phyloP scores from a whole-genome alignment of 805 yeast genomes.

The Suhomyces pyralidae region DNA sequence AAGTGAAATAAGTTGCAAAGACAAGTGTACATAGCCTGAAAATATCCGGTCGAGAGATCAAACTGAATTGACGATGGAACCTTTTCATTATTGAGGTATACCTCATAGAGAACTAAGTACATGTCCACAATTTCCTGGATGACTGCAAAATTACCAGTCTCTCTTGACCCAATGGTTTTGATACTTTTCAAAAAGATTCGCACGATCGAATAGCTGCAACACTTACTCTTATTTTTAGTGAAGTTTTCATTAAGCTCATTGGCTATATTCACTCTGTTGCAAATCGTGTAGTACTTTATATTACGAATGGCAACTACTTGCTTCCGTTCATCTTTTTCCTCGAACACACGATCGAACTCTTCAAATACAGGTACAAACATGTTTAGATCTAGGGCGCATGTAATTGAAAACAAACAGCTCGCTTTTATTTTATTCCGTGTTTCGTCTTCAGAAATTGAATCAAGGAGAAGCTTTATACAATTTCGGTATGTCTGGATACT shows the following conservation, averaged over 20 bases:
- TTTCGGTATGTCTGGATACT: not conserved
- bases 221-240: constrained; percentile 8
- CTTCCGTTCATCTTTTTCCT: not conserved
- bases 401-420: constrained; percentile 6
- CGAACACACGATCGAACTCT: not conserved
- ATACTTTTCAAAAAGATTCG: not conserved
- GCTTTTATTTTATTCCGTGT: constrained; percentile 3
- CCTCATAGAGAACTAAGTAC: constrained; percentile 12
- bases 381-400: constrained; percentile 8
- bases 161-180: not conserved
- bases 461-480: not conserved
- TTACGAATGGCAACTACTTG: constrained; percentile 6
- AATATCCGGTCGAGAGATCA: constrained; percentile 13
- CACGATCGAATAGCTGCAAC: not conserved
- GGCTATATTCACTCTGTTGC: constrained; percentile 9
- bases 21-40: constrained; percentile 5
- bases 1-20: not conserved
- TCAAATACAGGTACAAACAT: constrained; percentile 6
- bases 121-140: constrained; percentile 10
- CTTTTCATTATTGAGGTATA: constrained; percentile 11
- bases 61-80: constrained; percentile 14
- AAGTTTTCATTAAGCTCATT: constrained; percentile 8
- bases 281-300: constrained; percentile 13
- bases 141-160: not conserved
- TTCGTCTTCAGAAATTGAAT: constrained; percentile 1